A percentile compares a stretch with the other conserved stretches of the same genome.
phyloP scores from a whole-genome alignment of 202 grass and related monocot genomes.

The Carex arenaria region DNA sequence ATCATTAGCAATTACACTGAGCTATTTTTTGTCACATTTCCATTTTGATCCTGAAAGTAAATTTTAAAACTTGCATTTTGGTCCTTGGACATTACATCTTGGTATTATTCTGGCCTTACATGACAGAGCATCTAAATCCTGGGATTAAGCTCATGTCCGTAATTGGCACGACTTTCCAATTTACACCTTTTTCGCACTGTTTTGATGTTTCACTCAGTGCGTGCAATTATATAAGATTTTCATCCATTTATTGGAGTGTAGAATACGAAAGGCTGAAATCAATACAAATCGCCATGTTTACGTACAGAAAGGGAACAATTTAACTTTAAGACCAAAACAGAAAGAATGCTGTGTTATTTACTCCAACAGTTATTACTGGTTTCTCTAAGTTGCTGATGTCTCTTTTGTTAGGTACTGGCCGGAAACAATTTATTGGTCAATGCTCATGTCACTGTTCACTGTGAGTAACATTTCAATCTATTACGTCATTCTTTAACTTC shows the following conservation, averaged over 20 bases:
- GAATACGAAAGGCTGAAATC: not conserved
- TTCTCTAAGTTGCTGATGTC: not conserved
- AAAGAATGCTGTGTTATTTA: not conserved
- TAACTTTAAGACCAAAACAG: not conserved
- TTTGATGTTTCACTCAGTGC: not conserved
- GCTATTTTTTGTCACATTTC: not conserved
- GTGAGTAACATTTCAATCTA: constrained; percentile 36
- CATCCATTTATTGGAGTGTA: not conserved
- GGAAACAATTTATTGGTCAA: constrained; percentile 71
- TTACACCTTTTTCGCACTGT: not conserved
- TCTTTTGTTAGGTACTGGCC: constrained; percentile 52
- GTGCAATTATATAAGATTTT: not conserved
- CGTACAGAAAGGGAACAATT: not conserved
- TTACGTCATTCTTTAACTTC: not conserved
- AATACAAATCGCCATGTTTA: not conserved
- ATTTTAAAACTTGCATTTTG: not conserved
- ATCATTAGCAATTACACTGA: not conserved
- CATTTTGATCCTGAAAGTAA: not conserved
- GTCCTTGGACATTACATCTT: not conserved
- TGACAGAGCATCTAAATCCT: not conserved
- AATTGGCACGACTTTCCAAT: not conserved
- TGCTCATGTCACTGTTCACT: constrained; percentile 79
- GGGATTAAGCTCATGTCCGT: not conserved
- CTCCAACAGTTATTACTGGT: not conserved
- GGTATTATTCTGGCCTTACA: not conserved